These are phyloP conservation scores for Hibiscus mutabilis DNA, from an alignment of 345 rosid species.

Conservation along the genomic window DNA sequence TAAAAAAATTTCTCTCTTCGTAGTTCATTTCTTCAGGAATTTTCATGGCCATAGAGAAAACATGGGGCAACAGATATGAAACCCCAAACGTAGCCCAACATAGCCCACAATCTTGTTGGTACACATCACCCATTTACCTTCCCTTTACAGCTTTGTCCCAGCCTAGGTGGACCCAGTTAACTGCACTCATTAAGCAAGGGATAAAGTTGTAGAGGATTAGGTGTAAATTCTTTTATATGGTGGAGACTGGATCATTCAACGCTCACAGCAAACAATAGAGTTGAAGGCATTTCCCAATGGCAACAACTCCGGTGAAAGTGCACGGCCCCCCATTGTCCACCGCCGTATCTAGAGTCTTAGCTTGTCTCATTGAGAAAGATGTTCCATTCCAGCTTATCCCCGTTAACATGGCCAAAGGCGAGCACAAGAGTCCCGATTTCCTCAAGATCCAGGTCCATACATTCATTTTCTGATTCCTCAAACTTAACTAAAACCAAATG, in stretches of 20 bases:
- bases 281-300: conserved; percentile 17
- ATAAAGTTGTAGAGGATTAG: conserved; percentile 9
- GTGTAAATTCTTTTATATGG: conserved; percentile 12
- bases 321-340: conserved; percentile 59
- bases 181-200: conserved; percentile 11
- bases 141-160: not conserved
- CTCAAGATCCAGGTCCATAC: conserved; percentile 45
- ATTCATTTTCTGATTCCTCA: not conserved
- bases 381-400: conserved; percentile 54
- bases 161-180: not conserved
- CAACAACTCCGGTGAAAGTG: conserved; percentile 49
- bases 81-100: not conserved
- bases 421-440: conserved; percentile 58
- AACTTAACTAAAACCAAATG: not conserved
- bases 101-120: not conserved
- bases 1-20: too few relatives aligned
- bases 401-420: conserved; percentile 48
- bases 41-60: too few relatives aligned
- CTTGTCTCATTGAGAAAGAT: conserved; percentile 58
- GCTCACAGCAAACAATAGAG: not conserved
- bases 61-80: too few relatives aligned
- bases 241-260: not conserved
- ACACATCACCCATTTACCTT: not conserved
- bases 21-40: too few relatives aligned
- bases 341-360: conserved; percentile 57